Evolutionary conservation across 2,329 filamentous ascomycete species (phyloP).

Genomic region (Scopulariopsis brevicaulis): DNA sequence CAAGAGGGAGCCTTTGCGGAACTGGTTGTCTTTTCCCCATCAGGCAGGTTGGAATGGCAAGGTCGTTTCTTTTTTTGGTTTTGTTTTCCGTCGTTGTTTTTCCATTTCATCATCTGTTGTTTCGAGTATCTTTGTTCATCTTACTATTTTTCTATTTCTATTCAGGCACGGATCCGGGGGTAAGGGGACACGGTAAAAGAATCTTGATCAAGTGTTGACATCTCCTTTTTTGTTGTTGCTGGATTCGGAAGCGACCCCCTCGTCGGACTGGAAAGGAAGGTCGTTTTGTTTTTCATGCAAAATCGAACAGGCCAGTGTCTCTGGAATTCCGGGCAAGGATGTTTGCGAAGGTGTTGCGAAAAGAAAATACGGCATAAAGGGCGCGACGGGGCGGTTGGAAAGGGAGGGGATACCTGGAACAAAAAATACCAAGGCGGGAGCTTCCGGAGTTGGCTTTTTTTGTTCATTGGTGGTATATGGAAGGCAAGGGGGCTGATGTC

Average conservation of each 20-base stretch:
- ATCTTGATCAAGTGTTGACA: conserved; percentile 7
- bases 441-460: conserved; percentile 2
- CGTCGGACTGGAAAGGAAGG: conserved; percentile 17
- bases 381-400: background rate
- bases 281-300: conserved; percentile 7
- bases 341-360: background rate
- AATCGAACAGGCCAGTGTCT: background rate
- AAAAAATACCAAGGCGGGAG: background rate
- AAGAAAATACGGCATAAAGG: conserved; percentile 4
- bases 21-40: conserved; percentile 15
- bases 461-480: conserved; percentile 1
- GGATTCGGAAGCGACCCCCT: conserved; percentile 1
- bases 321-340: conserved; percentile 1
- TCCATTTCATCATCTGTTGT: background rate
- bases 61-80: conserved; percentile 10
- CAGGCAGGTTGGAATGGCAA: conserved; percentile 21
- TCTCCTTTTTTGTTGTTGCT: conserved; percentile 11
- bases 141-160: background rate
- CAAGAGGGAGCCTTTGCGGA: background rate
- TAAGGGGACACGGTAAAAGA: conserved; percentile 2
- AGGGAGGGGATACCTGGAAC: conserved; percentile 1
- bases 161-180: background rate
- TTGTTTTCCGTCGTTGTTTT: conserved; percentile 8
- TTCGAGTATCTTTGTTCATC: background rate
- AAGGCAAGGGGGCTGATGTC: conserved; percentile 6